These are phyloP conservation scores for Letharia lupina DNA, from an alignment of 495 filamentous ascomycete genomes.

Conservation along the genomic window DNA sequence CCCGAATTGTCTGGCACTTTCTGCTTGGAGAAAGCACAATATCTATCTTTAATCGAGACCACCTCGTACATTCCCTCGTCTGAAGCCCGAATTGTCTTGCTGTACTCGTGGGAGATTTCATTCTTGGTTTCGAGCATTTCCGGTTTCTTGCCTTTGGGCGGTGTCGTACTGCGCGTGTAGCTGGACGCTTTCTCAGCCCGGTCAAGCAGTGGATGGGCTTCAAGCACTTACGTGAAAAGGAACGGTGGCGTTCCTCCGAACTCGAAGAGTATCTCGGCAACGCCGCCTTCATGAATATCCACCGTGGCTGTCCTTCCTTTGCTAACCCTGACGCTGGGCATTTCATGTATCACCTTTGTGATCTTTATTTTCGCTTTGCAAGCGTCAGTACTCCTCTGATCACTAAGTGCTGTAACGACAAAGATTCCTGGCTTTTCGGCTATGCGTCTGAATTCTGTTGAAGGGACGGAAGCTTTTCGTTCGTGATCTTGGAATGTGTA, in stretches of 20 bases:
- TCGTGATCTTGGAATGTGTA: conserved; percentile 75
- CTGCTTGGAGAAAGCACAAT: conserved; percentile 72
- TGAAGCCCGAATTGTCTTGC: conserved; percentile 68
- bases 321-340: conserved; percentile 83
- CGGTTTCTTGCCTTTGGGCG: conserved; percentile 62
- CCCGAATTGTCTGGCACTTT: conserved; percentile 41
- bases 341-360: conserved; percentile 73
- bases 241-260: conserved; percentile 95
- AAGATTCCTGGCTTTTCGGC: conserved; percentile 86
- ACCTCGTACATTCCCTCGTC: conserved; percentile 98
- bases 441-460: conserved; percentile 78
- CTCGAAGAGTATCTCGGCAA: conserved; percentile 84
- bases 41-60: conserved; percentile 84
- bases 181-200: conserved; percentile 29
- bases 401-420: conserved; percentile 72
- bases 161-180: conserved; percentile 83
- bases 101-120: conserved; percentile 70
- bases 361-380: conserved; percentile 73
- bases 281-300: conserved; percentile 92
- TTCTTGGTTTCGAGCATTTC: conserved; percentile 82
- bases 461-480: conserved; percentile 67
- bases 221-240: conserved; percentile 69
- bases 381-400: conserved; percentile 61
- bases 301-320: conserved; percentile 68
- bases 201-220: neutral